Evolutionary conservation across 2,329 filamentous ascomycete genomes (phyloP).

Genomic region (Trichoderma harzianum): DNA sequence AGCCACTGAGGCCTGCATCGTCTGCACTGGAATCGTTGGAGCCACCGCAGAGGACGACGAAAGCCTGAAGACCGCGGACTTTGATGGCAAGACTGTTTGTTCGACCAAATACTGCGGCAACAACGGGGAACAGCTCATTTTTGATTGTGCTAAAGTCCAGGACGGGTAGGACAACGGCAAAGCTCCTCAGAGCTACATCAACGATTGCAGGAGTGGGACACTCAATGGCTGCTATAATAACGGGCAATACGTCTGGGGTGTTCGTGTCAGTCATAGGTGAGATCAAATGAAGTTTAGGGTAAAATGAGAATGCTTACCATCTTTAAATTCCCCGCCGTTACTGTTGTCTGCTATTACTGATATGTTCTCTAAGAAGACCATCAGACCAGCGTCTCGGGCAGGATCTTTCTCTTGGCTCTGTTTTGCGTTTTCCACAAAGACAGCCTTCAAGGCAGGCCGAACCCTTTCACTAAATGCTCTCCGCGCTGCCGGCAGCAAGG

Average conservation of each 20-base stretch:
- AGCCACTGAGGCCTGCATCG: conserved; percentile 72
- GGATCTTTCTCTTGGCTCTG: conserved; percentile 70
- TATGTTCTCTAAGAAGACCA: conserved; percentile 86
- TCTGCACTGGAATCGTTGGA: conserved; percentile 48
- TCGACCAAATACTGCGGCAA: conserved; percentile 85
- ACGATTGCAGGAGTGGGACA: conserved; percentile 86
- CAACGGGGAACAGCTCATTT: conserved; percentile 90
- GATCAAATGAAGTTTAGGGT: neutral
- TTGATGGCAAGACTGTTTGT: conserved; percentile 95
- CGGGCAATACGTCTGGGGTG: conserved; percentile 73
- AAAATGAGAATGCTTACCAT: conserved; percentile 55
- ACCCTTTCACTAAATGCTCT: conserved; percentile 81
- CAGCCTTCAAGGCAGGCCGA: conserved; percentile 77
- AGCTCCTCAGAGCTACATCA: conserved; percentile 74
- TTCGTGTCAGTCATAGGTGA: neutral
- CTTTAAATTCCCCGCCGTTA: conserved; percentile 89
- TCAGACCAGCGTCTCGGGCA: conserved; percentile 81
- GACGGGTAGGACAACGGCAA: conserved; percentile 78
- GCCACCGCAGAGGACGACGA: conserved; percentile 85
- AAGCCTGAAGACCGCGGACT: conserved; percentile 84
- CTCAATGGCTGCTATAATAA: conserved; percentile 79
- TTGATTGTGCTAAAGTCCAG: conserved; percentile 97
- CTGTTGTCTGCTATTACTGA: conserved; percentile 73
- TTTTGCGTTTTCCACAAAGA: conserved; percentile 65
- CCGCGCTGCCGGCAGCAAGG: conserved; percentile 71